A percentile compares a stretch with the other conserved stretches of the same genome.
These are phyloP conservation scores for Lasiosphaeria ovina DNA, from an alignment of 495 filamentous ascomycete genomes.

Conservation along the genomic window DNA sequence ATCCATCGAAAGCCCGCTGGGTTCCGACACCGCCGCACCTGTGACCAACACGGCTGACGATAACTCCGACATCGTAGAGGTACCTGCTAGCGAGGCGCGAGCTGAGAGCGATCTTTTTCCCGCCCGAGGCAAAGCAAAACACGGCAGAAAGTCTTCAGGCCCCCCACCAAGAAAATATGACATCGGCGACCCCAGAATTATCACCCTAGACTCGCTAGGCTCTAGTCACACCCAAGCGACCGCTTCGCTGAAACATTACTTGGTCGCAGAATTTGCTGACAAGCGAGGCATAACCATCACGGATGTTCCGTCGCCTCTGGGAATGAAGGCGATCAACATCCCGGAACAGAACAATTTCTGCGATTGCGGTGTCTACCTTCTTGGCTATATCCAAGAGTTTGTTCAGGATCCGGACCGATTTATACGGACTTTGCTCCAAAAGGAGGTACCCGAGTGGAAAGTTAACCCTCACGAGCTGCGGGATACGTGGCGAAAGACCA, in stretches of 20 bases:
- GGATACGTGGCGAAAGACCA: conserved; percentile 34
- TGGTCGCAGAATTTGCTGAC: conserved; percentile 65
- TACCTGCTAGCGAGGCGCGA: conserved; percentile 13
- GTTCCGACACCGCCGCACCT: conserved; percentile 17
- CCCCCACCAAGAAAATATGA: conserved; percentile 35
- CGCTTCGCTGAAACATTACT: conserved; percentile 69
- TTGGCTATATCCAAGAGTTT: conserved; percentile 82
- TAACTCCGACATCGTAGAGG: conserved; percentile 15
- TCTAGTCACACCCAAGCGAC: conserved; percentile 58
- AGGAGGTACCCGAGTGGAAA: conserved; percentile 33
- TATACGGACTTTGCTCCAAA: conserved; percentile 35
- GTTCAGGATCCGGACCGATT: conserved; percentile 66
- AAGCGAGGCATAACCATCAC: conserved; percentile 63
- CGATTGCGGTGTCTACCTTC: conserved; percentile 84
- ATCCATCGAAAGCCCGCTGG: conserved; percentile 25
- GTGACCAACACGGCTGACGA: conserved; percentile 12
- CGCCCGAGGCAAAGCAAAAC: conserved; percentile 8
- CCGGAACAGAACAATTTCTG: conserved; percentile 80
- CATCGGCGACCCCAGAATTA: conserved; percentile 60
- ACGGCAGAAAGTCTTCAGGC: conserved; percentile 24
- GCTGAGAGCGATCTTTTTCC: neutral
- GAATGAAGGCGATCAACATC: conserved; percentile 66
- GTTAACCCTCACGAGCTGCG: conserved; percentile 37
- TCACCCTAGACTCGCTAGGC: conserved; percentile 86
- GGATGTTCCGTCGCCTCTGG: conserved; percentile 48